A percentile compares a stretch with the other conserved stretches of the same genome.
phyloP scores from a whole-genome alignment of 352 stramenopile species.

The Hyaloperonospora brassicae region DNA sequence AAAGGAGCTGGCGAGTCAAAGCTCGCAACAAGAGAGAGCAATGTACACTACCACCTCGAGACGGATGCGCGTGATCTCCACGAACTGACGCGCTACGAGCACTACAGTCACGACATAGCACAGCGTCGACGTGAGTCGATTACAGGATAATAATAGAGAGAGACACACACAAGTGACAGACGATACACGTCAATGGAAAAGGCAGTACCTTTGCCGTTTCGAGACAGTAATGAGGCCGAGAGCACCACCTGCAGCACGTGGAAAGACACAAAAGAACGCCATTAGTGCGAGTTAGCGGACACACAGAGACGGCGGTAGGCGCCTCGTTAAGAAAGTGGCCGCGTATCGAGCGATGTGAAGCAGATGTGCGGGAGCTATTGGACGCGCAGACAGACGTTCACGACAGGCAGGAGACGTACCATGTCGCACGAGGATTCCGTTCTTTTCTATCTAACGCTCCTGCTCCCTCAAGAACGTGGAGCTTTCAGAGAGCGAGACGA shows the following conservation, averaged over 20 bases:
- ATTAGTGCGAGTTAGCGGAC: slow-evolving; percentile 14
- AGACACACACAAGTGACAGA: background rate
- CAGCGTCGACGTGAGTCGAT: slow-evolving; percentile 5
- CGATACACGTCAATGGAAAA: background rate
- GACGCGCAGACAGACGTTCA: slow-evolving; percentile 1
- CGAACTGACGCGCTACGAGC: slow-evolving; percentile 96
- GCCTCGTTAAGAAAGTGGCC: background rate
- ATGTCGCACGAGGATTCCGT: slow-evolving; percentile 28
- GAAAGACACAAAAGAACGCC: slow-evolving; percentile 10
- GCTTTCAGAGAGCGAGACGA: slow-evolving; percentile 8
- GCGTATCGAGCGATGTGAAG: background rate
- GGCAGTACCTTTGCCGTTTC: slow-evolving; percentile 89
- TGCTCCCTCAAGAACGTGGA: slow-evolving; percentile 28
- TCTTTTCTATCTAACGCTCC: slow-evolving; percentile 24
- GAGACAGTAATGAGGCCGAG: slow-evolving; percentile 90
- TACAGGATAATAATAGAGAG: background rate
- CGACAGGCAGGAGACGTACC: slow-evolving; percentile 10
- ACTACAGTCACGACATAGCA: slow-evolving; percentile 39
- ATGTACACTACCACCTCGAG: slow-evolving; percentile 81
- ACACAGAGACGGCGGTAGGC: slow-evolving; percentile 1
- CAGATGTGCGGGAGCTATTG: background rate
- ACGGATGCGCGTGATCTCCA: slow-evolving; percentile 98
- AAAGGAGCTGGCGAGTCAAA: background rate
- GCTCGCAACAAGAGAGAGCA: background rate
- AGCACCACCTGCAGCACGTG: slow-evolving; percentile 86